phyloP scores from a whole-genome alignment of 345 rosid species.

The Corchorus capsularis region DNA sequence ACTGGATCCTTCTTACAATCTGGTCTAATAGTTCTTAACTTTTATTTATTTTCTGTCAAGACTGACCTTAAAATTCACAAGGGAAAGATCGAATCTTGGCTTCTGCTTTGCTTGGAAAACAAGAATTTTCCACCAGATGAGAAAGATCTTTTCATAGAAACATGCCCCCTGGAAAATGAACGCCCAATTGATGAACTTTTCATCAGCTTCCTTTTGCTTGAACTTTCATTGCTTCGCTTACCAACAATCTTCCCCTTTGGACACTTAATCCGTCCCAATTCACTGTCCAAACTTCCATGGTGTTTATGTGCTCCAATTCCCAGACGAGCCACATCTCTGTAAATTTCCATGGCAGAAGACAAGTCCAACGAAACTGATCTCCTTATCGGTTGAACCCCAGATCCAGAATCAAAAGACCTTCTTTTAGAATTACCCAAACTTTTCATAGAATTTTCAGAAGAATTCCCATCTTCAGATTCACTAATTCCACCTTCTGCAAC shows the following conservation, averaged over 20 bases:
- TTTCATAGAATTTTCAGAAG: conserved; percentile 18
- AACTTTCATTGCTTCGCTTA: conserved; percentile 25
- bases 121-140: conserved; percentile 41
- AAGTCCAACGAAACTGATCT: conserved; percentile 61
- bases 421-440: background rate
- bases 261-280: conserved; percentile 16
- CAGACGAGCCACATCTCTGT: conserved; percentile 18
- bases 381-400: conserved; percentile 36
- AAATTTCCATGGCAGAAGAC: conserved; percentile 31
- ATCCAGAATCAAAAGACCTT: conserved; percentile 20
- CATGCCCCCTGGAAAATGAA: conserved; percentile 40
- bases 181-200: conserved; percentile 40
- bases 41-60: background rate
- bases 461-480: conserved; percentile 22
- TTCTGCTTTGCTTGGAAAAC: background rate
- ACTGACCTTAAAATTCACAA: background rate
- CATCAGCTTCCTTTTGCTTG: conserved; percentile 31
- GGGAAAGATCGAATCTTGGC: background rate
- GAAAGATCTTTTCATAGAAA: conserved; percentile 42
- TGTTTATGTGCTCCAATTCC: conserved; percentile 6
- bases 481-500: conserved; percentile 24
- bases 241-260: conserved; percentile 21
- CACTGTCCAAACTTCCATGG: conserved; percentile 5
- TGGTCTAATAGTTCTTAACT: background rate
- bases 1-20: background rate